phyloP scores from a whole-genome alignment of 129 eudicot genomes.

The Flaveria robusta region DNA sequence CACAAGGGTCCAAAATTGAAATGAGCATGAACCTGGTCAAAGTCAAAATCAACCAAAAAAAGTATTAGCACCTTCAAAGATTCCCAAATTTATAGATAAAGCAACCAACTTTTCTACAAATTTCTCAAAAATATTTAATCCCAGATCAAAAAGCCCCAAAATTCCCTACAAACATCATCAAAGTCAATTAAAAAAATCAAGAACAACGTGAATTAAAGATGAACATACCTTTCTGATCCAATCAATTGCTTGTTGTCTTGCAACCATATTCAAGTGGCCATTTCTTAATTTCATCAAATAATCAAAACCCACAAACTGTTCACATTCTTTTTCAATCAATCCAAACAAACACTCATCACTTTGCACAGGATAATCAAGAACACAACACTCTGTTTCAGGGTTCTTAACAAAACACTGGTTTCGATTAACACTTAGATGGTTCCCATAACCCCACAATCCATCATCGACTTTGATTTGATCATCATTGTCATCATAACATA shows the following conservation, averaged over 20 bases:
- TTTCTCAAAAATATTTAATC: neutral
- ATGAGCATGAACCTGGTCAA: constrained; percentile 55
- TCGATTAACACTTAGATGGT: constrained; percentile 23
- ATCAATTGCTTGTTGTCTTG: constrained; percentile 58
- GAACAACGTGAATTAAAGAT: neutral
- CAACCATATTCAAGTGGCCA: constrained; percentile 59
- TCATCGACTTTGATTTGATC: neutral
- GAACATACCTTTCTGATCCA: constrained; percentile 72
- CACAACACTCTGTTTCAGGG: constrained; percentile 33
- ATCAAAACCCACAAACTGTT: constrained; percentile 57
- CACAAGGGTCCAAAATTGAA: constrained; percentile 65
- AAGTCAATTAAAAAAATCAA: neutral
- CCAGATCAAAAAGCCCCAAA: constrained; percentile 22
- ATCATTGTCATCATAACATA: constrained; percentile 41
- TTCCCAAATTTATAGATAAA: neutral
- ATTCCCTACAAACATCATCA: neutral
- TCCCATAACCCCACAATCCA: constrained; percentile 22
- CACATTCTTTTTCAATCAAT: constrained; percentile 54
- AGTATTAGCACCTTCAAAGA: constrained; percentile 18
- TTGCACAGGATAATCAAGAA: constrained; percentile 40
- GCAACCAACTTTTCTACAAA: neutral
- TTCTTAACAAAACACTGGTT: constrained; percentile 26
- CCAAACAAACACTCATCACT: constrained; percentile 57
- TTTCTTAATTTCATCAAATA: constrained; percentile 50
- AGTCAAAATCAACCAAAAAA: constrained; percentile 24